A percentile compares a stretch with the other conserved stretches of the same genome.
These are phyloP conservation scores for Nakazawaea ambrosiae DNA, from an alignment of 805 yeast species.

Conservation along the genomic window DNA sequence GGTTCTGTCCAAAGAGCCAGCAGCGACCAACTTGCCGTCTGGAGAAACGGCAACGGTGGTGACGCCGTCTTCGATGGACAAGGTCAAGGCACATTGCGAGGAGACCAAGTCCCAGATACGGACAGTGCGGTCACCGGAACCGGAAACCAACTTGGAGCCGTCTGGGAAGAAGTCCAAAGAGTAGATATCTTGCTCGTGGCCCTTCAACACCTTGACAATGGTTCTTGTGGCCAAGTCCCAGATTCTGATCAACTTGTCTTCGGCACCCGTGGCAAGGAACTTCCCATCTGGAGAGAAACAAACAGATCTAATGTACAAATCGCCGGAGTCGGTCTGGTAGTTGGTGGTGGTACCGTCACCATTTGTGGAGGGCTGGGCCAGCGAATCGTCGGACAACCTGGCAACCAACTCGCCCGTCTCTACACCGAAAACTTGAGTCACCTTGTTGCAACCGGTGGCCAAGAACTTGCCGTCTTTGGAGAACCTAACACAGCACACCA, in stretches of 20 bases:
- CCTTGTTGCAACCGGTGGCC: slow-evolving; percentile 95
- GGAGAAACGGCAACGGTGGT: slow-evolving; percentile 97
- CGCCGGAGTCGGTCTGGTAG: slow-evolving; percentile 64
- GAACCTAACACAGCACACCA: slow-evolving; percentile 94
- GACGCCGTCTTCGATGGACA: slow-evolving; percentile 94
- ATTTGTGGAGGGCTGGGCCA: slow-evolving; percentile 30
- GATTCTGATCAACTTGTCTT: slow-evolving; percentile 83
- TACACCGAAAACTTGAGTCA: slow-evolving; percentile 91
- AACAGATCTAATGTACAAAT: slow-evolving; percentile 88
- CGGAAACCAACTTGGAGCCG: slow-evolving; percentile 88
- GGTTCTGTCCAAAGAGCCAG: slow-evolving; percentile 91
- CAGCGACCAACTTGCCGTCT: slow-evolving; percentile 89
- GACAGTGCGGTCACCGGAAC: slow-evolving; percentile 94
- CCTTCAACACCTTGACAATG: slow-evolving; percentile 78
- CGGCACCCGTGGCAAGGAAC: slow-evolving; percentile 90
- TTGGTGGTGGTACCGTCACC: slow-evolving; percentile 25
- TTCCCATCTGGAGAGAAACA: slow-evolving; percentile 95
- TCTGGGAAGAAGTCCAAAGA: slow-evolving; percentile 92
- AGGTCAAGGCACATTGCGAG: slow-evolving; percentile 82
- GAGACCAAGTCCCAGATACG: slow-evolving; percentile 92
- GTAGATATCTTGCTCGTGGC: slow-evolving; percentile 97
- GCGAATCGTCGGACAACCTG: slow-evolving; percentile 73
- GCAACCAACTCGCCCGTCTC: slow-evolving; percentile 88
- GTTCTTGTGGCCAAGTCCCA: slow-evolving; percentile 90
- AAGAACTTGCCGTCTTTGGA: slow-evolving; percentile 84